Conservation (phyloP, 768 basidiomycete species). For the Hortiboletus flavorubellus region DNA sequence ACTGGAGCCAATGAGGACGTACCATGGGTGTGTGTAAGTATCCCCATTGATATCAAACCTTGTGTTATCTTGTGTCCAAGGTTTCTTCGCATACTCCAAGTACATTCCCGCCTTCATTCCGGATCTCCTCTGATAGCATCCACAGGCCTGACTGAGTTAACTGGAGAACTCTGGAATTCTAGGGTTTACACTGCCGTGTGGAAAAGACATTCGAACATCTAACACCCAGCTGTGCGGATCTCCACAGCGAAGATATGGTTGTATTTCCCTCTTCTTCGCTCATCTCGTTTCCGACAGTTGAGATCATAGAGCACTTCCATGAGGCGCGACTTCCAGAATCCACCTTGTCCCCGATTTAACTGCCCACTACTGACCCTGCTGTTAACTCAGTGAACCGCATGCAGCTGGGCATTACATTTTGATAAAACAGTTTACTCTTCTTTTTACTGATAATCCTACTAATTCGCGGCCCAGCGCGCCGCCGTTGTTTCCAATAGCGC, state of each 20-base stretch:
- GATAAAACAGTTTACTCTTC: not conserved
- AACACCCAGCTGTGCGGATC: conserved; percentile 8
- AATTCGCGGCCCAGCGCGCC: not conserved
- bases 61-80: conserved; percentile 7
- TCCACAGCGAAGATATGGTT: conserved; percentile 1
- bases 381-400: not conserved
- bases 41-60: conserved; percentile 16
- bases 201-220: not conserved
- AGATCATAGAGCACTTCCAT: conserved; percentile 6
- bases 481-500: not conserved
- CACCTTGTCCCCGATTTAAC: not conserved
- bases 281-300: conserved; percentile 5
- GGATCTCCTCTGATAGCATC: conserved; percentile 6
- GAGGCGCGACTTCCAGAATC: not conserved
- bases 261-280: not conserved
- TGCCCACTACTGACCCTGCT: not conserved
- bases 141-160: conserved; percentile 6
- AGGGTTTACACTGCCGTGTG: conserved; percentile 9
- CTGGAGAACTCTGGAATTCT: conserved; percentile 1
- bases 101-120: conserved; percentile 10
- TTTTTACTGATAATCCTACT: not conserved
- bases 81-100: conserved; percentile 4
- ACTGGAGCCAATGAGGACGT: conserved; percentile 11
- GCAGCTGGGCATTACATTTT: not conserved
- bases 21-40: conserved; percentile 17